Base-by-base conservation (phyloP, 1,139 yeast genomes). In the Kurtzmaniella natalensis region DNA sequence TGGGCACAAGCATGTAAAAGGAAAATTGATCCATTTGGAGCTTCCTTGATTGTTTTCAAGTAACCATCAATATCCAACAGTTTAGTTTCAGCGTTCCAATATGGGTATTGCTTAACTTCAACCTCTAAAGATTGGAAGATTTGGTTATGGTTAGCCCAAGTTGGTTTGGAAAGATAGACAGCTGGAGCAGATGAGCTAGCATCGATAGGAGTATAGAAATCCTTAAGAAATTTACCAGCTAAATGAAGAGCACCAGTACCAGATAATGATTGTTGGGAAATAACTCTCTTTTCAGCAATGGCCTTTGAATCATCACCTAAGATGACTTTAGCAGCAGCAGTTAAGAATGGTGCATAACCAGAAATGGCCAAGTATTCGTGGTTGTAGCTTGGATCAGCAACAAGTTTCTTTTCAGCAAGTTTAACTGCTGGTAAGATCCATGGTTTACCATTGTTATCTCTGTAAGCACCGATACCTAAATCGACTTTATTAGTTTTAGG, bases 181-280 rank as follows among this genome's bases (percentile, higher is more conserved):
- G 72, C 64, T 20, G 76, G 71, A 14, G 61, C 50, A 42, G 60
- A 61, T 5, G 11, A 11, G 26, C 26, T 23, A 30, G 51, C 53
- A 26, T 60, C 59, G 27, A 65, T 61, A 33, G 30, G 30, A 18
- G 58, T 72, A 58, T 64, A 77, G 60, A 78, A 73, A 30, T 70
- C 64, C 43, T 72, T 70, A 41, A 89, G 62, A 51, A 92, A 86
- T 42, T 71, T 70, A 13, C 89, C 95, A 17, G 89, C 94, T 51
- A 88, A 64, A 55, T 89, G 97, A 50, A 89, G 72, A 4, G 97
- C 95, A 37, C 98, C 98, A 10, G 98, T 92, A 45, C 98, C 98
- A 21, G 95, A 84, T 39, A 92, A 70, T 24, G 95, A 78, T 61
- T 92, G 98, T 37, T 84, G 79, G 23, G 94, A 81, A 17, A 83